Evolutionary conservation across 371 early-diverging fungal genomes (phyloP).

Genomic region (Mucor velutinosus): DNA sequence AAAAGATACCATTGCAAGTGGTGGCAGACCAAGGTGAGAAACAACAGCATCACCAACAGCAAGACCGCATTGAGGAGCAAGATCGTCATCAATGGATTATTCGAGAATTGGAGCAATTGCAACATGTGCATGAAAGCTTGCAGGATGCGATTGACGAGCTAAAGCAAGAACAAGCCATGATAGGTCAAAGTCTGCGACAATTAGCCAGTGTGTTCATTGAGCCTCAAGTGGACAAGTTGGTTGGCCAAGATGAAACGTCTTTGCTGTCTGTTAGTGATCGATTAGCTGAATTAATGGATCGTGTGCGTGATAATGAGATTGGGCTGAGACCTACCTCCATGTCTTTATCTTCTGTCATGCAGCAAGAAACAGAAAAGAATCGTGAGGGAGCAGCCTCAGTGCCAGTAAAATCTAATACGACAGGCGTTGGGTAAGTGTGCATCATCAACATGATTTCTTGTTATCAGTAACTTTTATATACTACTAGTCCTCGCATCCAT

Average conservation of each 20-base stretch:
- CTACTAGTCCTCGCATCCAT: neutral
- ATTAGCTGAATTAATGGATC: slow-evolving; percentile 41
- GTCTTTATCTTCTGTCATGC: neutral
- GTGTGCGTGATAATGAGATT: slow-evolving; percentile 34
- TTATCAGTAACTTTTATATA: neutral
- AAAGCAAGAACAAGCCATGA: slow-evolving; percentile 46
- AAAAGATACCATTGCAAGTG: neutral
- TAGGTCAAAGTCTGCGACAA: slow-evolving; percentile 34
- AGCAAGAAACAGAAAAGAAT: neutral
- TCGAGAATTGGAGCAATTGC: slow-evolving; percentile 59
- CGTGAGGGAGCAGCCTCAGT: neutral
- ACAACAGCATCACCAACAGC: slow-evolving; percentile 1
- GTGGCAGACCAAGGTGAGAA: neutral
- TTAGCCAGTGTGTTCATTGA: slow-evolving; percentile 32
- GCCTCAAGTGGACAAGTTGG: slow-evolving; percentile 46
- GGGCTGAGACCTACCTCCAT: slow-evolving; percentile 23
- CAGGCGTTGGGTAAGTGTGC: slow-evolving; percentile 12
- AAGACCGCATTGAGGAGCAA: slow-evolving; percentile 37
- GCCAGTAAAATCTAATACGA: neutral
- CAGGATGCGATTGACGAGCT: slow-evolving; percentile 41
- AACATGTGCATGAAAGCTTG: slow-evolving; percentile 47
- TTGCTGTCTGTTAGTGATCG: slow-evolving; percentile 40
- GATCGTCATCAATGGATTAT: slow-evolving; percentile 62
- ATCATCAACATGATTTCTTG: neutral
- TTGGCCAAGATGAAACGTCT: slow-evolving; percentile 37